Conservation (phyloP, 2,329 filamentous ascomycete genomes). For the Aspergillus viridinutans region DNA sequence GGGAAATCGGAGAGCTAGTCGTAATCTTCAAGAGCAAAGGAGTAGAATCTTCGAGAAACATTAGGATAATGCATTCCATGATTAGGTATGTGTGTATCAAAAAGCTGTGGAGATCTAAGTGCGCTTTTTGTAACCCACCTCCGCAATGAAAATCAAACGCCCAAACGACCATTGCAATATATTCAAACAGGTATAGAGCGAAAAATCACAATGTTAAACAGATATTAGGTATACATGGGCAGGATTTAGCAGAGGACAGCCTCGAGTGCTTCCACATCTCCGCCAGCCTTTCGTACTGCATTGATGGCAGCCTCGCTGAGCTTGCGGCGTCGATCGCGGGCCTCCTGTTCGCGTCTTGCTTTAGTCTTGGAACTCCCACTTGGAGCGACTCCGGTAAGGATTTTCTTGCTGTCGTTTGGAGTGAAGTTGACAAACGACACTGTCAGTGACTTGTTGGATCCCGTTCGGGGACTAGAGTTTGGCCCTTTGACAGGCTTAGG, state of each 20-base stretch:
- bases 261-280: conserved; percentile 43
- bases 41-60: not conserved
- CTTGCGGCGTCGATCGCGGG: conserved; percentile 64
- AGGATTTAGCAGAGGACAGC: conserved; percentile 34
- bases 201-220: conserved; percentile 4
- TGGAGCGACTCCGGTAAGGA: conserved; percentile 87
- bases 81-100: not conserved
- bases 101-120: not conserved
- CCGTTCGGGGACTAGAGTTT: conserved; percentile 27
- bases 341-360: conserved; percentile 84
- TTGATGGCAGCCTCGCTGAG: conserved; percentile 40
- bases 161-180: conserved; percentile 23
- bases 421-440: conserved; percentile 86
- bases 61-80: not conserved
- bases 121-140: conserved; percentile 3
- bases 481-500: conserved; percentile 30
- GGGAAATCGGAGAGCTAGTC: not conserved
- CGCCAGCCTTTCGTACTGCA: conserved; percentile 43
- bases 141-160: conserved; percentile 16
- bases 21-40: not conserved
- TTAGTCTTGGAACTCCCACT: conserved; percentile 92
- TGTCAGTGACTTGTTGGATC: conserved; percentile 40
- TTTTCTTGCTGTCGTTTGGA: conserved; percentile 68
- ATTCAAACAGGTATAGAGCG: conserved; percentile 13
- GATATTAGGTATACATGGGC: conserved; percentile 2